A percentile compares a stretch with the other conserved stretches of the same genome.
phyloP scores from a whole-genome alignment of 768 basidiomycete genomes.

The Hysterangium stoloniferum region DNA sequence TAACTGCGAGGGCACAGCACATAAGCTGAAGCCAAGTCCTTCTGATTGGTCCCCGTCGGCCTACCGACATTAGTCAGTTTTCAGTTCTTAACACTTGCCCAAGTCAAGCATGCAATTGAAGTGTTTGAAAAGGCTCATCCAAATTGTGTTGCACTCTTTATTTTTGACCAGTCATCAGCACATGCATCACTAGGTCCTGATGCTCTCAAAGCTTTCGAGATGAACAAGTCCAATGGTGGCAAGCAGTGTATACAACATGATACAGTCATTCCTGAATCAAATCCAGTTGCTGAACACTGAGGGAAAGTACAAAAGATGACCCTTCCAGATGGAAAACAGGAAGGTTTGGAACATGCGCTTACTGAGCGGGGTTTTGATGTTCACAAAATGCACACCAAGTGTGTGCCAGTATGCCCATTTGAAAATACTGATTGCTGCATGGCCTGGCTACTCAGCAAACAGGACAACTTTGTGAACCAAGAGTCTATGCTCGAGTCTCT shows the following conservation, averaged over 20 bases:
- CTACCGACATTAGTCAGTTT: too few species aligned
- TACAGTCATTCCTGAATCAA: constrained; percentile 32
- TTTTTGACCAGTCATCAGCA: too few species aligned
- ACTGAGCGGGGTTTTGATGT: constrained; percentile 35
- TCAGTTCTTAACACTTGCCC: too few species aligned
- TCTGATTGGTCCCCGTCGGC: too few species aligned
- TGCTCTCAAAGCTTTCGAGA: constrained; percentile 34
- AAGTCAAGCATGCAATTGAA: too few species aligned
- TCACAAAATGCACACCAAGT: constrained; percentile 25
- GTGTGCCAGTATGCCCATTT: constrained; percentile 29
- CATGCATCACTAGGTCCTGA: constrained; percentile 30
- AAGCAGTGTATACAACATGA: constrained; percentile 28
- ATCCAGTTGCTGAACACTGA: constrained; percentile 22
- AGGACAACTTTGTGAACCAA: constrained; percentile 35
- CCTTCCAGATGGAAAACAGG: constrained; percentile 21
- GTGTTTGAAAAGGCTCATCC: too few species aligned
- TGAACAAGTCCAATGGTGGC: constrained; percentile 37
- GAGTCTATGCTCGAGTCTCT: constrained; percentile 25
- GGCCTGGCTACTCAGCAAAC: constrained; percentile 28
- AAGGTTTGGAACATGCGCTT: constrained; percentile 30
- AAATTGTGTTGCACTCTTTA: too few species aligned
- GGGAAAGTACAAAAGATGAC: constrained; percentile 33
- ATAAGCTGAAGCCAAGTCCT: too few species aligned
- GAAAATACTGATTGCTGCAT: constrained; percentile 30
- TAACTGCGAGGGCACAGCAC: too few species aligned